phyloP scores from a whole-genome alignment of 768 basidiomycete species.

The Termitomyces heimii region DNA sequence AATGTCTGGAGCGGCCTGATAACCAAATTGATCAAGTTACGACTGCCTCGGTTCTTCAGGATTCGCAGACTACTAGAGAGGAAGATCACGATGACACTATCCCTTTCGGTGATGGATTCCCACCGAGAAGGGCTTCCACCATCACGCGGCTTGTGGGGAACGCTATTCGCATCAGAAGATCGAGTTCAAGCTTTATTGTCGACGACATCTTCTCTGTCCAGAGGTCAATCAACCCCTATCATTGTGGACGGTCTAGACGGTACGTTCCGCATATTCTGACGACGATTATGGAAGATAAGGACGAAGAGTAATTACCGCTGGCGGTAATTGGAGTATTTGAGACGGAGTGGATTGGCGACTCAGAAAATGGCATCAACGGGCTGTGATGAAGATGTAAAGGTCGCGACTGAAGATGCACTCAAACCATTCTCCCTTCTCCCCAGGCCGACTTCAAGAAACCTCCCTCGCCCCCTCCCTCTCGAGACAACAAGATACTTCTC shows the following conservation, averaged over 20 bases:
- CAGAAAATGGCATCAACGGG: not conserved
- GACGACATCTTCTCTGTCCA: not conserved
- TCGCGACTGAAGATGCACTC: not conserved
- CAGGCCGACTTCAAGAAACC: not conserved
- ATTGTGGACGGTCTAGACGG: not conserved
- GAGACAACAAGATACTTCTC: not conserved
- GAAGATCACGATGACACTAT: not conserved
- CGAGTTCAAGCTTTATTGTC: not conserved
- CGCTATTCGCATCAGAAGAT: not conserved
- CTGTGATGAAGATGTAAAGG: not conserved
- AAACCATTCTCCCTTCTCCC: not conserved
- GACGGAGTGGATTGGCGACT: not conserved
- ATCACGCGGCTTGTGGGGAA: slow-evolving; percentile 3
- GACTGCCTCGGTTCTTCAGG: not conserved
- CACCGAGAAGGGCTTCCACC: slow-evolving; percentile 1
- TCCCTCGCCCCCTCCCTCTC: not conserved
- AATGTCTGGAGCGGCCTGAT: not conserved
- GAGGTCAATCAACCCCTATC: not conserved
- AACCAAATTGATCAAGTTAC: not conserved
- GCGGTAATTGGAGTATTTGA: not conserved
- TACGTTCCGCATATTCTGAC: not conserved
- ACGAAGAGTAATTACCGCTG: slow-evolving; percentile 4
- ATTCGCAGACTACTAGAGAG: not conserved
- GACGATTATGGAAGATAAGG: not conserved
- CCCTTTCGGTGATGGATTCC: not conserved